Base-by-base conservation (phyloP, 331 rosid species). In the Rhamnella rubrinervis region DNA sequence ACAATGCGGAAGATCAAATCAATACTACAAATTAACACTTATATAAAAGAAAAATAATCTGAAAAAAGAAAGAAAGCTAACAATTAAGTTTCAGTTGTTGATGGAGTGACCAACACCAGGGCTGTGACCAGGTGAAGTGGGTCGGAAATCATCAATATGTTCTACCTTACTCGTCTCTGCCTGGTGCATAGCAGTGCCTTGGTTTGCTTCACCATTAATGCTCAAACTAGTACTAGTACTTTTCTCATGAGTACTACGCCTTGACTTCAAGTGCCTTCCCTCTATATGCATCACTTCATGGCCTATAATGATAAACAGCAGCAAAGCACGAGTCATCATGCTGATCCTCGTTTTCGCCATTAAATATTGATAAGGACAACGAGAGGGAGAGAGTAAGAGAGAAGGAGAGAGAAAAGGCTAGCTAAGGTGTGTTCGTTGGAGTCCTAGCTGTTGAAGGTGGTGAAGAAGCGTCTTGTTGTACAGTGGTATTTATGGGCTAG, bases 41-140 rank as follows among this genome's bases (percentile, higher is more conserved):
- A 0, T 13, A 7, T 40, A 1, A 11, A 40, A 11, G 0, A 1
- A 11, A 7, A 40, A 11, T 7, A 40, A 40, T 11, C 47, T 7
- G 13, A 40, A 11, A 40, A 40, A 40, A 40, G 13, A 40, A 40
- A 40, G 47, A 40, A 40, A 7, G 8, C 8, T 1, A 1, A 40
- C 1, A 40, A 31, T 31, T 31, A 31, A 31, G 35, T 31, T 40
- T 78, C 75, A 75, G 38, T 78, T 78, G 75, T 75, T 59, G 67
- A 78, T 57, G 40, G 74, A 71, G 59, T 83, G 87, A 49, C 84
- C 87, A 69, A 79, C 87, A 19, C 87, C 87, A 6, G 87, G 87
- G 31, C 84, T 79, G 28, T 79, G 84, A 5, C 87, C 84, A 0
- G 87, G 87, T 37, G 77, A 13, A 18, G 87, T 83, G 38, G 87